These are phyloP conservation scores for Chrysoporthe deuterocubensis DNA, from an alignment of 2,329 filamentous ascomycete species.

Conservation along the genomic window DNA sequence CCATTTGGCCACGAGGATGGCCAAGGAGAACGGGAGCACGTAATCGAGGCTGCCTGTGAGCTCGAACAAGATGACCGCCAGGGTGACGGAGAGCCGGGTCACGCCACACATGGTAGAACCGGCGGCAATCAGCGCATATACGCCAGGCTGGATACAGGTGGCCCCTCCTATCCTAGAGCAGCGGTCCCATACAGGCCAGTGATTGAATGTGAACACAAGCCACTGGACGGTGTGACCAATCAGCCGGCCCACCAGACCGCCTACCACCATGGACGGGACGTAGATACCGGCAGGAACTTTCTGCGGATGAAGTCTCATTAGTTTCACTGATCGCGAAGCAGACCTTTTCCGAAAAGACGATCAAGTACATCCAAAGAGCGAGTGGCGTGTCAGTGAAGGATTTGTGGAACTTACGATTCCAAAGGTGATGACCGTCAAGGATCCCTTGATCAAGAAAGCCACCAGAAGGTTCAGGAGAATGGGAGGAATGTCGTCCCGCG, in stretches of 20 bases:
- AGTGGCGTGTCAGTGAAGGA: too few species aligned
- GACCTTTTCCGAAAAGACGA: too few species aligned
- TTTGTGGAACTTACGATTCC: slow-evolving; percentile 66
- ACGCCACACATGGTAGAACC: slow-evolving; percentile 98
- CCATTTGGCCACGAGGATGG: slow-evolving; percentile 96
- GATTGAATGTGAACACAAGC: slow-evolving; percentile 73
- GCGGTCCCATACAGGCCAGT: slow-evolving; percentile 72
- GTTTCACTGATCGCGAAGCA: too few species aligned
- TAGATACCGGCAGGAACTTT: slow-evolving; percentile 98
- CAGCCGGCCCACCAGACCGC: slow-evolving; percentile 86
- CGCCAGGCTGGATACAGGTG: slow-evolving; percentile 91
- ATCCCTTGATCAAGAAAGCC: slow-evolving; percentile 87
- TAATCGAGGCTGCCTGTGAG: slow-evolving; percentile 94
- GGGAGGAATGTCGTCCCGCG: slow-evolving; percentile 74
- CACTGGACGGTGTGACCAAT: slow-evolving; percentile 87
- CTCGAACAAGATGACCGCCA: slow-evolving; percentile 95
- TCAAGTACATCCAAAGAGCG: too few species aligned
- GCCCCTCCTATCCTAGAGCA: slow-evolving; percentile 74
- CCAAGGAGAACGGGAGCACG: slow-evolving; percentile 90
- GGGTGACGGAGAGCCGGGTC: slow-evolving; percentile 87
- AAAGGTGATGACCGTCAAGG: slow-evolving; percentile 89
- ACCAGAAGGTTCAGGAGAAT: slow-evolving; percentile 73
- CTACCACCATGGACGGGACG: slow-evolving; percentile 97
- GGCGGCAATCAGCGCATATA: slow-evolving; percentile 92
- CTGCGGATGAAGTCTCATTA: slow-evolving; percentile 37